Evolutionary conservation across 2,329 filamentous ascomycete species (phyloP), one percentile per base, ranked within the genome.

Genomic region (Zymoseptoria passerinii): DNA sequence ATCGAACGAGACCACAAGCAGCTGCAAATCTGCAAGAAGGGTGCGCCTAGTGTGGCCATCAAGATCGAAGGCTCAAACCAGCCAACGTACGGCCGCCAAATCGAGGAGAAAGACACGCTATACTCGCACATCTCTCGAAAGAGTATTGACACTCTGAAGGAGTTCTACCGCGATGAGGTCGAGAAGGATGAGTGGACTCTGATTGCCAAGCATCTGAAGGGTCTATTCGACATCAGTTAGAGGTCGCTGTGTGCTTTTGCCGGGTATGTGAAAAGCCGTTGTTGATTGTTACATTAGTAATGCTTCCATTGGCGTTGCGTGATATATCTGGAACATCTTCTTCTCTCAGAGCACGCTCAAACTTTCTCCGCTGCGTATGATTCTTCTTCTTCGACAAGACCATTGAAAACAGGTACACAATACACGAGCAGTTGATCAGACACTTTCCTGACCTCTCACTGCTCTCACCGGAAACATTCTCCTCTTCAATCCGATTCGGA

Each of bases 1-100:
- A 99, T 99, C 71, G 92, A 99, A 76, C 87, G 95, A 72, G 95
- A 99, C 67, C 94, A 99, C 83, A 99, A 99, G 79, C 85, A 94
- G 64, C 87, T 99, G 65, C 83, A 81, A 8, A 81, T 96, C 58
- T 95, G 90, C 80, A 99, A 99, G 77, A 92, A 91, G 78, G 92
- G 92, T 55, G 89, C 95, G 71, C 94, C 95, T n/a, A 95, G 91
- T 1, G 95, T 99, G 8, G 94, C 94, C 19, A 81, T 99, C 79
- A 99, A 99, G 81, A 95, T 99, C 69, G 95, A 99, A 78, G 92
- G 91, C 56, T 78, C 86, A 59, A 90, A 92, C 73, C 94, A 99
- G 78, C 95, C 94, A 16, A 84, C 88, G 59, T 99, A 99, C 72
- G 94, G 94, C 59, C 88, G 94, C 61, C 94, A 99, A 63, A 83